Base-by-base conservation (phyloP, 2,329 filamentous ascomycete species). In the Aspergillus versicolor region DNA sequence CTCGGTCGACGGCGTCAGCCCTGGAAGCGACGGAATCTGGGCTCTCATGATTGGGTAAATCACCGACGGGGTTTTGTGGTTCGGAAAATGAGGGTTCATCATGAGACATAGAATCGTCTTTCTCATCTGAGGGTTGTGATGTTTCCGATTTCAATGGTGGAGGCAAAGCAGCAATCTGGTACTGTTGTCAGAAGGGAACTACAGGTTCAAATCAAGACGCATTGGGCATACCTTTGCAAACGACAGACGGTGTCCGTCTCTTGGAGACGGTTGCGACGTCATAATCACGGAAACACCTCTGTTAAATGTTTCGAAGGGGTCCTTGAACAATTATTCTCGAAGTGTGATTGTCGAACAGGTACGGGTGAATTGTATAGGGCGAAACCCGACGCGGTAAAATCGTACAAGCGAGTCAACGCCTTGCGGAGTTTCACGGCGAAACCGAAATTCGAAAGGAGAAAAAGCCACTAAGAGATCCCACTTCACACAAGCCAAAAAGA, bases 191-290 rank as follows among this genome's bases (percentile, higher is more conserved):
- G 63, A 50, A 58, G 22, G 3, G 19, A 22, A 43, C 41, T 17
- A 24, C 13, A 42, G 8, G 7, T 24, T 17, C 32, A 17, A 15
- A 24, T 32, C 17, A 32, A 8, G 27, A 32, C 38, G 41, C 15
- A 30, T n/a, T 21, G 32, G 32, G 66, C 79, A 57, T 78, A 90
- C 89, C 83, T 90, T 91, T 75, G 89, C 89, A 80, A 92, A 92
- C 43, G 88, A 90, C 65, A 87, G 82, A 74, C 67, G 67, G 52
- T 65, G 58, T 38, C 68, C 66, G 62, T 65, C 67, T 54, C 61
- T 56, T 37, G 65, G 61, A 52, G 66, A 63, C 56, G 62, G 64
- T 51, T 72, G 65, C 27, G 72, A 70, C 62, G 67, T 64, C 73
- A 75, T 75, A 53, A 58, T 65, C 47, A 51, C 54, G 40, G 45